A percentile compares a stretch with the other conserved stretches of the same genome.
Evolutionary conservation across 2,329 filamentous ascomycete genomes (phyloP).

Genomic region (Fusarium transvaalense): DNA sequence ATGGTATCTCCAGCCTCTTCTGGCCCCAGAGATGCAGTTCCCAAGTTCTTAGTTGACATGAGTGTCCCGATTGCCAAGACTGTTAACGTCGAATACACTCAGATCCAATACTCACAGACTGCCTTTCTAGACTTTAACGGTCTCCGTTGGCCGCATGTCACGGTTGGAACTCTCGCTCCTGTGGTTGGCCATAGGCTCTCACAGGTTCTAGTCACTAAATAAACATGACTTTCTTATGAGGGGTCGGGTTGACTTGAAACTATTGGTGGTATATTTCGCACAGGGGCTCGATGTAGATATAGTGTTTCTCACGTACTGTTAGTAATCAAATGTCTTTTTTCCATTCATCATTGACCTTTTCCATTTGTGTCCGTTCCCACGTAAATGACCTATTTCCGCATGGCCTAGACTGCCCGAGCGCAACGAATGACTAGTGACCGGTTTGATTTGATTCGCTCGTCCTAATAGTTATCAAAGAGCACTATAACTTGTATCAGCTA

Average conservation of each 20-base stretch:
- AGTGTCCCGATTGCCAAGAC: slow-evolving; percentile 22
- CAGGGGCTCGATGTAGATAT: too few relatives aligned
- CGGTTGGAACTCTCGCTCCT: slow-evolving; percentile 38
- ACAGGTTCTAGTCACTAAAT: slow-evolving; percentile 1
- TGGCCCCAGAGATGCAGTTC: slow-evolving; percentile 25
- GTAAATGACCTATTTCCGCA: not conserved
- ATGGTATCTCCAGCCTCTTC: slow-evolving; percentile 18
- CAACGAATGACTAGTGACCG: not conserved
- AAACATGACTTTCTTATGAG: not conserved
- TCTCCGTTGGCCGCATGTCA: slow-evolving; percentile 23
- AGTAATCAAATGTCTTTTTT: too few relatives aligned
- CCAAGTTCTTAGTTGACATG: slow-evolving; percentile 28
- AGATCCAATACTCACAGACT: slow-evolving; percentile 14
- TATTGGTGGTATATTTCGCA: not conserved
- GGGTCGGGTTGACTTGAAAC: too few relatives aligned
- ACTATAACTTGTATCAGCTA: not conserved
- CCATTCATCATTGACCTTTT: too few relatives aligned
- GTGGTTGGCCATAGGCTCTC: slow-evolving; percentile 8
- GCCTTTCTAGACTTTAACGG: slow-evolving; percentile 3
- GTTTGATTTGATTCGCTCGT: not conserved
- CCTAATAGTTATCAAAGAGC: not conserved
- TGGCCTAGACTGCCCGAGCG: not conserved
- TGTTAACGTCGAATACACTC: not conserved
- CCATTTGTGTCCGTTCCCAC: not conserved
- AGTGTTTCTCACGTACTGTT: not conserved